These are phyloP conservation scores for Xanthoconium stramineum DNA, from an alignment of 768 basidiomycete genomes.

Conservation along the genomic window DNA sequence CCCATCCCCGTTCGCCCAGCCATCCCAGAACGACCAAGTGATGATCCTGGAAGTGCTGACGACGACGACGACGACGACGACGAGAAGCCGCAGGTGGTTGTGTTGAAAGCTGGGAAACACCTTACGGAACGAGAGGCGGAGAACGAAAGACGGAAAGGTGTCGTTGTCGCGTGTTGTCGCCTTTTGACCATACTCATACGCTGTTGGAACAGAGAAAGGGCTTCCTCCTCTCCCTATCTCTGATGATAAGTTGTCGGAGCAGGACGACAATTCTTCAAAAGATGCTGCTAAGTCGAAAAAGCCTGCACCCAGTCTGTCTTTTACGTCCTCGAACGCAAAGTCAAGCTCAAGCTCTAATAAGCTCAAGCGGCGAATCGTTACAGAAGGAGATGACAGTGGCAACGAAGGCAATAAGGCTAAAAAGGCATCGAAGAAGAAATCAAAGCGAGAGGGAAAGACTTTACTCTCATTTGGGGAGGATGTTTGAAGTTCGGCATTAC, in stretches of 20 bases:
- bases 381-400: conserved; percentile 31
- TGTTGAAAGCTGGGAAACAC: conserved; percentile 86
- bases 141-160: conserved; percentile 73
- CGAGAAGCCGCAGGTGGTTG: conserved; percentile 87
- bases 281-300: conserved; percentile 25
- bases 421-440: conserved; percentile 48
- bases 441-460: conserved; percentile 45
- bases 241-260: conserved; percentile 19
- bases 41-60: conserved; percentile 69
- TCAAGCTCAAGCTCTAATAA: conserved; percentile 23
- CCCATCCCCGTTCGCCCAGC: conserved; percentile 74
- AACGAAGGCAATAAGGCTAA: conserved; percentile 20
- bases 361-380: conserved; percentile 36
- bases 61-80: conserved; percentile 70
- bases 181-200: conserved; percentile 1
- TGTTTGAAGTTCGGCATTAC: conserved; percentile 15
- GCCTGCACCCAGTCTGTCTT: conserved; percentile 31
- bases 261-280: conserved; percentile 28
- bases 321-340: conserved; percentile 36
- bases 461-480: conserved; percentile 37
- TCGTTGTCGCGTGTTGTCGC: conserved; percentile 11
- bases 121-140: conserved; percentile 74
- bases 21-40: conserved; percentile 64
- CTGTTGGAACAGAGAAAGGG: conserved; percentile 50
- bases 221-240: conserved; percentile 50